Conservation (phyloP, 2,329 filamentous ascomycete genomes). For the Raffaelea ambrosiae region DNA sequence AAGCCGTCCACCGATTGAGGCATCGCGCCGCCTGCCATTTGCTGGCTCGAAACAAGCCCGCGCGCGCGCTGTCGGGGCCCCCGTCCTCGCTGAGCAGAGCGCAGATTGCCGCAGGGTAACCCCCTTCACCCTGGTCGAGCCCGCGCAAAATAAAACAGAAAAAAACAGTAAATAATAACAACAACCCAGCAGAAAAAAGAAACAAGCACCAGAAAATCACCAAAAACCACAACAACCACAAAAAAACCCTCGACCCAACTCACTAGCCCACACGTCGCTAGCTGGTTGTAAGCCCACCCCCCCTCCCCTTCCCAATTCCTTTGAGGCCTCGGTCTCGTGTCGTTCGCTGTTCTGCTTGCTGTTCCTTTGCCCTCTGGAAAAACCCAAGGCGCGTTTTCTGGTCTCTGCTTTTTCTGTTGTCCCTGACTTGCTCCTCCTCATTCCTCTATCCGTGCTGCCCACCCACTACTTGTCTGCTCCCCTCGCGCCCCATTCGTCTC, state of each 20-base stretch:
- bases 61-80: not conserved
- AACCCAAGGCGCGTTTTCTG: slow-evolving; percentile 1
- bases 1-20: slow-evolving; percentile 6
- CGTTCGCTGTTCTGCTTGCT: not conserved
- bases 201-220: not conserved
- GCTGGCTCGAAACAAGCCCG: slow-evolving; percentile 9
- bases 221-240: not conserved
- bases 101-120: slow-evolving; percentile 2
- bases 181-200: not conserved
- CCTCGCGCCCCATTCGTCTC: not conserved
- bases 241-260: not conserved
- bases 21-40: slow-evolving; percentile 9
- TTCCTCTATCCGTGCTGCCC: not conserved
- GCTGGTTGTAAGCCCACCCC: not conserved
- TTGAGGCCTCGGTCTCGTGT: not conserved
- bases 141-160: too few relatives aligned
- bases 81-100: not conserved
- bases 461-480: not conserved
- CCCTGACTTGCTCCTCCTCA: not conserved
- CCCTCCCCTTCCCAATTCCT: too few relatives aligned
- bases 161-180: not conserved
- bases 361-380: not conserved
- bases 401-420: not conserved
- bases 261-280: not conserved
- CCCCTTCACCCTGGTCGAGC: not conserved